phyloP scores from a whole-genome alignment of 306 rosid species.

The Gastrolobium bilobum region DNA sequence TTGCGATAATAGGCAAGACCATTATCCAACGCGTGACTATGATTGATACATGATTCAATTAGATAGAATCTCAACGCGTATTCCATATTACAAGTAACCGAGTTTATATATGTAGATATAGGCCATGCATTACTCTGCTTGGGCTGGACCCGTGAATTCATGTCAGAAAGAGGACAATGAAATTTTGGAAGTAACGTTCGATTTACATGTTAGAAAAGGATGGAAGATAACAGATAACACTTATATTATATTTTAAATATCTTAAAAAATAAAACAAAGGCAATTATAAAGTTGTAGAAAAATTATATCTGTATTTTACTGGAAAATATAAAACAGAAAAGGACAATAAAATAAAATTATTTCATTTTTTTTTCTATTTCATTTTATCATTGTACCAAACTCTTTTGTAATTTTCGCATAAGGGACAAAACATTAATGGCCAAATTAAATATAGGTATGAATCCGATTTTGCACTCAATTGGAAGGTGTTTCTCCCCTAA shows the following conservation, averaged over 20 bases:
- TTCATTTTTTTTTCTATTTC: too few species aligned
- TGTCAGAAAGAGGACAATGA: not conserved
- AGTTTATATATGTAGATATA: not conserved
- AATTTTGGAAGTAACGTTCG: too few species aligned
- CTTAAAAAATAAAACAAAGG: too few species aligned
- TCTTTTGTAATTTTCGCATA: conserved; percentile 1
- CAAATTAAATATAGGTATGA: not conserved
- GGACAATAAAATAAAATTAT: too few species aligned
- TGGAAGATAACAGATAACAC: too few species aligned
- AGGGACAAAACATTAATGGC: conserved; percentile 1
- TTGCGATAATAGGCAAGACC: not conserved
- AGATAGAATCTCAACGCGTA: not conserved
- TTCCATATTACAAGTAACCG: not conserved
- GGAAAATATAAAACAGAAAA: too few species aligned
- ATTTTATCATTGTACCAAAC: too few species aligned
- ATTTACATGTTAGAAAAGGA: too few species aligned
- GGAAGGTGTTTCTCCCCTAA: not conserved
- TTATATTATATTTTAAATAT: too few species aligned
- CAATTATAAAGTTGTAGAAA: too few species aligned
- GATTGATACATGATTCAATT: not conserved
- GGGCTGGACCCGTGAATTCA: not conserved
- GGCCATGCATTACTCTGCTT: conserved; percentile 2
- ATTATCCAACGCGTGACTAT: not conserved
- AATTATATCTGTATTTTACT: too few species aligned
- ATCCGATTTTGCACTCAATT: not conserved